These are phyloP conservation scores for Daedaleopsis sinensis DNA, from an alignment of 768 basidiomycete species.

Conservation along the genomic window DNA sequence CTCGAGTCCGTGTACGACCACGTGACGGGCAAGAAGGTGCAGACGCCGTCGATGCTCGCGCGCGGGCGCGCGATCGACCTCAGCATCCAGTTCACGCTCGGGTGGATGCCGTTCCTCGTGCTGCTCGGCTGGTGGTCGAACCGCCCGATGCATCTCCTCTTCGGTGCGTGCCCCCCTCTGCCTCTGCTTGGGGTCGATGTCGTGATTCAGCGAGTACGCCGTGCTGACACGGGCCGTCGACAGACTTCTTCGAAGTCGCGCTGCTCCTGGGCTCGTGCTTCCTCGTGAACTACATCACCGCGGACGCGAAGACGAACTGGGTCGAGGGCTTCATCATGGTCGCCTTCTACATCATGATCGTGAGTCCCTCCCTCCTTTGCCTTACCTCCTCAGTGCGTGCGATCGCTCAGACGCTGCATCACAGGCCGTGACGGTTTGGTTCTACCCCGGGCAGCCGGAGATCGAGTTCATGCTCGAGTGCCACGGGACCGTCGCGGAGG, in stretches of 20 bases:
- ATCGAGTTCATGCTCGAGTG: constrained; percentile 47
- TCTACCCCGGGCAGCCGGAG: constrained; percentile 60
- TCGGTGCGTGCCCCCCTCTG: constrained; percentile 49
- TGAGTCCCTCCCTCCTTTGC: constrained; percentile 28
- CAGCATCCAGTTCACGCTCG: constrained; percentile 75
- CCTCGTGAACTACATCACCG: constrained; percentile 79
- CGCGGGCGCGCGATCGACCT: constrained; percentile 74
- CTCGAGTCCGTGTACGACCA: constrained; percentile 45
- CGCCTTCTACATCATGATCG: constrained; percentile 70
- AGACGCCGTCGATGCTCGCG: constrained; percentile 58
- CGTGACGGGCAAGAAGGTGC: constrained; percentile 41
- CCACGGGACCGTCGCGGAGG: constrained; percentile 38
- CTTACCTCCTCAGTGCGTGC: neutral
- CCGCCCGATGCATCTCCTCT: constrained; percentile 65
- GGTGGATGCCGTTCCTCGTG: constrained; percentile 78
- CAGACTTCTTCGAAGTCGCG: constrained; percentile 72
- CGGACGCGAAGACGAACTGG: constrained; percentile 82
- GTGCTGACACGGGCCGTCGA: neutral
- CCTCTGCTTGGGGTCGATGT: too few species aligned
- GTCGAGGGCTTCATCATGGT: constrained; percentile 67
- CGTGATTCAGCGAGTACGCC: neutral
- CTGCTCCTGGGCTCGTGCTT: constrained; percentile 68
- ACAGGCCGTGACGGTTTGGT: constrained; percentile 69
- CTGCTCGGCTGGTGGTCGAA: constrained; percentile 68
- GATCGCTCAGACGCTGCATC: neutral